Evolutionary conservation across 1,139 yeast species (phyloP), one percentile per base, ranked within the genome.

Genomic region (Taphrina wiesneri): DNA sequence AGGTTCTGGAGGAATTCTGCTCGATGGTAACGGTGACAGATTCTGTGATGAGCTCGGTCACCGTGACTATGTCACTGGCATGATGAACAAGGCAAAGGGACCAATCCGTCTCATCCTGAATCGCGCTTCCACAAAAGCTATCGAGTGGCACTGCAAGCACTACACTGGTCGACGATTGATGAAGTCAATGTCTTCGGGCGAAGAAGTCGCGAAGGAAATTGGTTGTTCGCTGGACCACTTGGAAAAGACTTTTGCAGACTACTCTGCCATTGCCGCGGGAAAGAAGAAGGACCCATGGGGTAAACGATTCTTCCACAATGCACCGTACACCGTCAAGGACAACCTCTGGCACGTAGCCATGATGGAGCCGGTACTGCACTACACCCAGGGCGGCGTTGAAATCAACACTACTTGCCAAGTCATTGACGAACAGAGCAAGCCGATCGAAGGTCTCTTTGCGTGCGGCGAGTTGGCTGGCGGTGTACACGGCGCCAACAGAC

Each of bases 401-500:
- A 86, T 87, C 72, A 84, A 87, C 73, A 82, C 80, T 54, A 76
- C 80, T 59, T 78, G 87, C 0, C 82, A 85, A 71, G 90, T 87
- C 1, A 70, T 86, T 60, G 43, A 56, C 13, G 73, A 75, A 13
- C 78, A 78, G n/a, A 72, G 73, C 3, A 71, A 72, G 17, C 80
- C 84, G 1, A 83, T 86, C 70, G 78, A 77, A 43, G 92, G 90
- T 1, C 76, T 87, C 39, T 88, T 80, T 74, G 93, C 93, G 1
- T 88, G 88, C 28, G 96, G 95, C 34, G 95, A 88, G 74, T 83
- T 87, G 19, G 88, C 90, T 17, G 95, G 95, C 28, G 95, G 93
- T 61, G 86, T 88, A 19, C 95, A 88, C 73, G 95, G 95, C 13
- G 85, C 83, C 57, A 86, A 87, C 74, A 81, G 93, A 73, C 77